phyloP scores from a whole-genome alignment of 1,284 basidiomycete species.

The Schizophyllum commune region DNA sequence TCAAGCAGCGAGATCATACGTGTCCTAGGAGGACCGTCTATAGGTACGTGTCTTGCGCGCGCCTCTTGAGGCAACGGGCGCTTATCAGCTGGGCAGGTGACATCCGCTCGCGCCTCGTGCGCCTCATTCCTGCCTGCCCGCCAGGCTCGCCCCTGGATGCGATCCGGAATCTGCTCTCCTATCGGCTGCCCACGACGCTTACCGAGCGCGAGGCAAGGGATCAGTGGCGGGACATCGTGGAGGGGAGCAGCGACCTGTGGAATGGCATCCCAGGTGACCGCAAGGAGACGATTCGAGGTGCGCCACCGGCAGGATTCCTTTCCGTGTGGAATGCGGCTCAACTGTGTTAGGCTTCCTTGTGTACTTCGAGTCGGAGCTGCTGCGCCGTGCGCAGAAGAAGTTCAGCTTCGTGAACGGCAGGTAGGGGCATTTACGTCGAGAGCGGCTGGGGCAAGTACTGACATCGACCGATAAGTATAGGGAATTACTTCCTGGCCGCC shows the following conservation, averaged over 20 bases:
- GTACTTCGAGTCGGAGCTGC: conserved; percentile 81
- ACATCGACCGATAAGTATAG: conserved; percentile 42
- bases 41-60: conserved; percentile 38
- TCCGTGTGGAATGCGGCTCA: not conserved
- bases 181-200: conserved; percentile 67
- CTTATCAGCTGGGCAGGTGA: conserved; percentile 44
- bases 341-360: conserved; percentile 70
- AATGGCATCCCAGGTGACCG: conserved; percentile 84
- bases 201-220: conserved; percentile 76
- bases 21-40: conserved; percentile 75
- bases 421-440: conserved; percentile 25
- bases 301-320: conserved; percentile 1
- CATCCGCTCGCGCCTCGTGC: conserved; percentile 75
- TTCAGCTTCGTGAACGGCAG: conserved; percentile 87
- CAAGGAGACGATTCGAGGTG: conserved; percentile 85
- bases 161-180: conserved; percentile 70
- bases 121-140: conserved; percentile 66
- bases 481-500: conserved; percentile 86
- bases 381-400: conserved; percentile 84
- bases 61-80: conserved; percentile 2
- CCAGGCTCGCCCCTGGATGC: conserved; percentile 54
- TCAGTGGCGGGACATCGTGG: conserved; percentile 89
- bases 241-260: conserved; percentile 84
- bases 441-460: not conserved
- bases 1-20: conserved; percentile 82